Evolutionary conservation across 371 early-diverging fungal genomes (phyloP), one percentile per base, ranked within the genome.

Genomic region (Apophysomyces ossiformis): DNA sequence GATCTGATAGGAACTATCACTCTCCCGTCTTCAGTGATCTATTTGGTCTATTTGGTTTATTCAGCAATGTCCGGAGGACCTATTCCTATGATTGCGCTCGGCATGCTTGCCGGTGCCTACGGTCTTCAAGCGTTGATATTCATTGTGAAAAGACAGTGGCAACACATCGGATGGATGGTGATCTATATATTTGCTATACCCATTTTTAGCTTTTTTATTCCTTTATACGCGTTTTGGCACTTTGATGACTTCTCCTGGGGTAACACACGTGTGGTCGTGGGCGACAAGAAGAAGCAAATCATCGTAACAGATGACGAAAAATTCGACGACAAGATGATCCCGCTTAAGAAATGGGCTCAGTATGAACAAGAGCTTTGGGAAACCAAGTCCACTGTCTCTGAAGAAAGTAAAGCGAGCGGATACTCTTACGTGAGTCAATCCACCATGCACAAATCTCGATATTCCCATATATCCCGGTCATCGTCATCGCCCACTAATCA

Each of bases 221-320:
- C 99, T 0, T 73, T 93, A 4, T 99, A 99, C 77, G 92, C 98
- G 32, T 99, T 92, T 82, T 99, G 99, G 99, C 95, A 96, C 76
- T 97, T 99, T 83, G 99, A 99, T 72, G 98, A 99, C 68, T 98
- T 99, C 73, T 91, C 93, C 0, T 99, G 99, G 99, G 99, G 99
- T 4, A 92, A 96, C 70, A 99, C 99, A 0, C 86, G 99, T 57
- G 90, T 92, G 54, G 90, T 95, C 2, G 88, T 89, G 1, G 94
- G 94, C 26, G 93, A 86, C 75, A 75, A 79, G 46, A 73, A 73
- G 61, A 76, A 69, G 65, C 81, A 67, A 36, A 75, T 73, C 68
- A 83, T 72, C 72, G 78, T 69, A 8, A 74, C 74, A 44, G 79
- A 83, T 21, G 78, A 74, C 13, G 88, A 86, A 44, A 83, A 85